Evolutionary conservation across 108 stramenopile species (phyloP).

Genomic region (Cyclotella atomus): DNA sequence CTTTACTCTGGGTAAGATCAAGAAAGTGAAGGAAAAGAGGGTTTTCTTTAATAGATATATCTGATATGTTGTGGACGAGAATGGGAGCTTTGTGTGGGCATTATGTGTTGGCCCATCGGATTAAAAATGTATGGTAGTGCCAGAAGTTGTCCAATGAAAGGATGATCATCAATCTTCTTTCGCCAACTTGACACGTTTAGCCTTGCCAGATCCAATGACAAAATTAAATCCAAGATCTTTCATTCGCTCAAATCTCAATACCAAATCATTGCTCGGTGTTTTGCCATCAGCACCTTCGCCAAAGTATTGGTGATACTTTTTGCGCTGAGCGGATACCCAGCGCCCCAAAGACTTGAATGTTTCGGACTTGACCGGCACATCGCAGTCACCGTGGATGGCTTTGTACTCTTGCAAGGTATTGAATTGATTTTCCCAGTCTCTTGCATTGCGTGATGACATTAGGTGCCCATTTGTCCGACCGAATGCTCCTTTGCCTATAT

Average conservation of each 20-base stretch:
- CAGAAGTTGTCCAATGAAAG: too few relatives aligned
- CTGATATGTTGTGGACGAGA: too few relatives aligned
- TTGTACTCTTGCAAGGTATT: conserved; percentile 7
- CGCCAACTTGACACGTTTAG: neutral
- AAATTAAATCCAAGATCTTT: conserved; percentile 9
- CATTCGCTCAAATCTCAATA: neutral
- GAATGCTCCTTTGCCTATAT: conserved; percentile 14
- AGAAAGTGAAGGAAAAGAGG: too few relatives aligned
- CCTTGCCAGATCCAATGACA: conserved; percentile 5
- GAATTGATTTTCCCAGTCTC: conserved; percentile 30
- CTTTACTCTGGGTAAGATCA: too few relatives aligned
- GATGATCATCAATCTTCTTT: too few relatives aligned
- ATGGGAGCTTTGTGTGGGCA: too few relatives aligned
- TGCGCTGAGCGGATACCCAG: conserved; percentile 31
- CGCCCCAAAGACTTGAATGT: conserved; percentile 15
- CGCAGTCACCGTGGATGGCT: conserved; percentile 15
- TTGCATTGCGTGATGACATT: conserved; percentile 7
- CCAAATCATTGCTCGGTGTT: neutral
- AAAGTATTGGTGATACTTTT: conserved; percentile 19
- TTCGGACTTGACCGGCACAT: conserved; percentile 27
- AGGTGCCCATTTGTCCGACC: neutral
- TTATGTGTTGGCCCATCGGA: too few relatives aligned
- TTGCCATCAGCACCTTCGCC: neutral
- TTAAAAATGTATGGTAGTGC: too few relatives aligned
- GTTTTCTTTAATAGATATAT: too few relatives aligned